A percentile compares a stretch with the other conserved stretches of the same genome.
Conservation (phyloP, 2,329 filamentous ascomycete genomes). For the Colletotrichum aenigma region DNA sequence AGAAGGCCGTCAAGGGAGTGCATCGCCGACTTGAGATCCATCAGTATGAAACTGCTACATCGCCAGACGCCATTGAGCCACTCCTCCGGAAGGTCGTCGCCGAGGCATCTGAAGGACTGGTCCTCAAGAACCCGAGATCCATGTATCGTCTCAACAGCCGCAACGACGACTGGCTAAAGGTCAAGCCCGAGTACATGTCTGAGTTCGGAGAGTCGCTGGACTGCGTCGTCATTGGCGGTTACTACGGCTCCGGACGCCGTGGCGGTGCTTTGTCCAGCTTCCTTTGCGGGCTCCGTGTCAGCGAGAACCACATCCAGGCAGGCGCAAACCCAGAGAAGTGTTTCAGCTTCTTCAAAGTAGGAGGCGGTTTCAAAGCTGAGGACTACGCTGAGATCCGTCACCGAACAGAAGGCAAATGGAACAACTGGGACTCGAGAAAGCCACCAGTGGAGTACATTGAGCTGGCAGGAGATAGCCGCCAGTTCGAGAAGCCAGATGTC, state of each 20-base stretch:
- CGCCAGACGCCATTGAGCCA: conserved; percentile 76
- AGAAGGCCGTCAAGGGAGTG: conserved; percentile 71
- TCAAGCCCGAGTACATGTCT: conserved; percentile 98
- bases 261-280: conserved; percentile 86
- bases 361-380: conserved; percentile 85
- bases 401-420: conserved; percentile 90
- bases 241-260: conserved; percentile 85
- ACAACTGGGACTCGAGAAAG: conserved; percentile 77
- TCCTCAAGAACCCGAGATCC: conserved; percentile 91
- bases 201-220: conserved; percentile 95
- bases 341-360: conserved; percentile 96
- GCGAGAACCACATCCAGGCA: conserved; percentile 67
- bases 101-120: conserved; percentile 86
- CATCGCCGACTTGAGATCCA: conserved; percentile 85
- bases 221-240: conserved; percentile 87
- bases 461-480: conserved; percentile 75
- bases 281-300: conserved; percentile 83
- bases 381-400: conserved; percentile 87
- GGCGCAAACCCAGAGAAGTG: conserved; percentile 74
- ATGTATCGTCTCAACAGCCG: conserved; percentile 86
- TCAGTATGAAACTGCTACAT: conserved; percentile 68
- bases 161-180: conserved; percentile 97
- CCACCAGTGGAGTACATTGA: conserved; percentile 82
- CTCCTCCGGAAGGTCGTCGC: conserved; percentile 82
- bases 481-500: conserved; percentile 82